Evolutionary conservation across 208 protist genomes (phyloP), one percentile per base, ranked within the genome.

Genomic region (Trypanosoma lewisi): DNA sequence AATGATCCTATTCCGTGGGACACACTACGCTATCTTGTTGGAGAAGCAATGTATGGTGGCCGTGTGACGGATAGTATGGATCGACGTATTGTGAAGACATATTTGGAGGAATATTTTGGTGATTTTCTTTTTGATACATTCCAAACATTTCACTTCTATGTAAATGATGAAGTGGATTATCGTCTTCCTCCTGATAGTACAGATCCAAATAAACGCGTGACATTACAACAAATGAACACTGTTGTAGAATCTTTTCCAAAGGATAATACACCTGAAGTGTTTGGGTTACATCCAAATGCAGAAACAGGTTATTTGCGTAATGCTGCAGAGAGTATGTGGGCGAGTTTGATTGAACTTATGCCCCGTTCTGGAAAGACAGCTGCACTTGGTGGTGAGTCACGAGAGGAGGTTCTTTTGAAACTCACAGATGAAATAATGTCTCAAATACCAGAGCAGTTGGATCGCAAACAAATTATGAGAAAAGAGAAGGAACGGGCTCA

Each of bases 81-180:
- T 78, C 84, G 98, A 11, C 86, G 98, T 45, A 89, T 99, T 41
- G 89, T 99, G 6, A 97, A 93, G 67, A 99, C 97, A 23, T 99
- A 99, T 78, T 78, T 99, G 8, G 91, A 99, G 59, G 98, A 99
- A 88, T 99, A 99, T 86, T 97, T 99, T 77, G 98, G 98, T 42
- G 98, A 99, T 75, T 99, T 99, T 77, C 82, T 99, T 30, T 99
- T 99, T 74, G 98, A 99, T 75, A 94, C 90, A 45, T 99, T 98
- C 85, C 98, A 99, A 78, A 89, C 95, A 17, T 99, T 99, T 81
- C 88, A 97, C 82, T 99, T 99, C 80, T 99, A 97, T 62, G 30
- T 72, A n/a, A 83, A 92, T 74, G 77, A 77, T 7, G 75, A 87
- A 12, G 85, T 94, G 11, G 85, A 97, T 66, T 99, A 99, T 77